These are phyloP conservation scores for Starmerella tilneyi DNA, from an alignment of 805 yeast genomes.

Conservation along the genomic window DNA sequence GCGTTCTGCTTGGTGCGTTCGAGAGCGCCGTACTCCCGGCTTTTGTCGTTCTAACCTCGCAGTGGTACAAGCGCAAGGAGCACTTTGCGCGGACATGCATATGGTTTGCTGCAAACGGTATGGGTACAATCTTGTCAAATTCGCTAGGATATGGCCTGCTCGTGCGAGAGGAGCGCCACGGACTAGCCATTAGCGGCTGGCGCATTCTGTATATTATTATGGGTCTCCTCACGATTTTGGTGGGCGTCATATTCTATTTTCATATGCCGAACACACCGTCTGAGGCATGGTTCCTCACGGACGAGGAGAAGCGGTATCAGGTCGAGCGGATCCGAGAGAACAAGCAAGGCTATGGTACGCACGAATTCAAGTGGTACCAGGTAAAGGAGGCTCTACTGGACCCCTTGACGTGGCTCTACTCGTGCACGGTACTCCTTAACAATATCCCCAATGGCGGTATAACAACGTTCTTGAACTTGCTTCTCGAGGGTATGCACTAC, in stretches of 20 bases:
- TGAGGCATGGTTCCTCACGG: conserved; percentile 29
- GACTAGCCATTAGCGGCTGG: conserved; percentile 42
- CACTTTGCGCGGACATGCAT: conserved; percentile 39
- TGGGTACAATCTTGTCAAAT: conserved; percentile 33
- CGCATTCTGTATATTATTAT: conserved; percentile 47
- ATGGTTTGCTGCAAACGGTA: conserved; percentile 38
- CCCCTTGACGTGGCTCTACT: conserved; percentile 40
- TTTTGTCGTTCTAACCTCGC: conserved; percentile 45
- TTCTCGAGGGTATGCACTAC: conserved; percentile 39
- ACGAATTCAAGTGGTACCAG: conserved; percentile 45
- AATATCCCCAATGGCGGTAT: conserved; percentile 49
- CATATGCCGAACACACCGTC: conserved; percentile 51
- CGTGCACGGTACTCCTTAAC: conserved; percentile 35
- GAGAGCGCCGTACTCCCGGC: conserved; percentile 50
- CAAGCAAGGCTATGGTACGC: conserved; percentile 51
- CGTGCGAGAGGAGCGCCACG: conserved; percentile 11
- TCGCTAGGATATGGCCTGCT: conserved; percentile 25
- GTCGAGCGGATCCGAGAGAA: conserved; percentile 46
- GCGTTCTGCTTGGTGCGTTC: conserved; percentile 42
- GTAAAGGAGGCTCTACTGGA: conserved; percentile 44
- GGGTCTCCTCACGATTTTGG: conserved; percentile 47
- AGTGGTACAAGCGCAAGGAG: conserved; percentile 42
- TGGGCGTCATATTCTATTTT: conserved; percentile 40
- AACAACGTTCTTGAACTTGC: conserved; percentile 40
- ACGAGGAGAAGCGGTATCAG: conserved; percentile 39